These are phyloP conservation scores for Tausonia pullulans DNA, from an alignment of 1,284 basidiomycete genomes.

Conservation along the genomic window DNA sequence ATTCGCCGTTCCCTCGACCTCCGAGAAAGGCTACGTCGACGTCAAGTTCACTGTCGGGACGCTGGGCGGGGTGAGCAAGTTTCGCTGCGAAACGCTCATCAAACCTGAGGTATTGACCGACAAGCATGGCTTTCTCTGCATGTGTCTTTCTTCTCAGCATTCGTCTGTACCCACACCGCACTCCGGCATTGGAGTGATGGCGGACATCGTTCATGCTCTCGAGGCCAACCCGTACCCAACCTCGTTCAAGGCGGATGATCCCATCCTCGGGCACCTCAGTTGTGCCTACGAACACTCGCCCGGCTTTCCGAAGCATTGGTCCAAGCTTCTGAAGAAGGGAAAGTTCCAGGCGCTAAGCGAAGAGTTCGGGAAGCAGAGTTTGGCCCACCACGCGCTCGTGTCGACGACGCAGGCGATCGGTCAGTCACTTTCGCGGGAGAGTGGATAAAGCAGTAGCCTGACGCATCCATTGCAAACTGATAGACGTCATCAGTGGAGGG, in stretches of 20 bases:
- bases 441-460: no score
- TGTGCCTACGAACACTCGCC: slow-evolving; percentile 20
- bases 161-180: slow-evolving; percentile 34
- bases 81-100: no score
- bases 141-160: slow-evolving; percentile 22
- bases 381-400: slow-evolving; percentile 19
- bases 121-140: no score
- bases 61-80: slow-evolving; percentile 23
- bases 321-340: slow-evolving; percentile 2
- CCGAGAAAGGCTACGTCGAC: slow-evolving; percentile 34
- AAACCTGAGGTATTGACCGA: no score
- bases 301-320: slow-evolving; percentile 11
- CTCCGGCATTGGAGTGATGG: slow-evolving; percentile 38
- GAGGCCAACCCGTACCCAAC: slow-evolving; percentile 34
- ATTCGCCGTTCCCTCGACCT: slow-evolving; percentile 30
- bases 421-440: no score
- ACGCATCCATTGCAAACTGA: no score
- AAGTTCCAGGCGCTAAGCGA: slow-evolving; percentile 5
- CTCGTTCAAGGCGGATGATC: slow-evolving; percentile 19
- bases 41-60: slow-evolving; percentile 32
- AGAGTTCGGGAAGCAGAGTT: background rate
- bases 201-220: slow-evolving; percentile 31
- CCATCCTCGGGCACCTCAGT: slow-evolving; percentile 24
- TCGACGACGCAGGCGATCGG: slow-evolving; percentile 29
- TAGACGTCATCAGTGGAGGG: slow-evolving; percentile 28